Evolutionary conservation across 352 stramenopile genomes (phyloP).

Genomic region (Thalassiosira hispida): DNA sequence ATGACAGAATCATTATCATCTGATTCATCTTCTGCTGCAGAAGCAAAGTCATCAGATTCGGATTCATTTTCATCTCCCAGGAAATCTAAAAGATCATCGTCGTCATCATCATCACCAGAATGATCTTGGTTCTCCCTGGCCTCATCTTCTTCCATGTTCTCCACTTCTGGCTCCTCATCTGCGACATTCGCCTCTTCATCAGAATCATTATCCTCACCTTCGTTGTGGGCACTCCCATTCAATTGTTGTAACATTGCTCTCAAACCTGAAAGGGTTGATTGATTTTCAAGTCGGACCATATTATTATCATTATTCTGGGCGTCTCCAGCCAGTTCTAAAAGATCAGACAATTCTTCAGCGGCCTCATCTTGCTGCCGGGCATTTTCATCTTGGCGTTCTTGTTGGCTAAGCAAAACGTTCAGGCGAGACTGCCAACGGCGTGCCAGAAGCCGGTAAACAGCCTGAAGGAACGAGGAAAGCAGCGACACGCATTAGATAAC

Average conservation of each 20-base stretch:
- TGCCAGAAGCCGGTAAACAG: slow-evolving; percentile 73
- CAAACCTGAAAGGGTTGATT: slow-evolving; percentile 44
- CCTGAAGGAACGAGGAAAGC: slow-evolving; percentile 5
- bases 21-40: slow-evolving; percentile 32
- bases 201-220: slow-evolving; percentile 39
- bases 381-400: slow-evolving; percentile 29
- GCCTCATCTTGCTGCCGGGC: slow-evolving; percentile 18
- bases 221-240: slow-evolving; percentile 23
- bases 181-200: slow-evolving; percentile 36
- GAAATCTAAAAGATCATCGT: slow-evolving; percentile 40
- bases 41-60: slow-evolving; percentile 27
- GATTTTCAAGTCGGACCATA: slow-evolving; percentile 14
- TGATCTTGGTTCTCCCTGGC: slow-evolving; percentile 24
- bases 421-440: slow-evolving; percentile 67
- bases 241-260: slow-evolving; percentile 54
- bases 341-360: slow-evolving; percentile 34
- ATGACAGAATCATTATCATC: slow-evolving; percentile 48
- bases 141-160: slow-evolving; percentile 59
- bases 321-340: slow-evolving; percentile 16
- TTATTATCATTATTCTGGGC: slow-evolving; percentile 15
- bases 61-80: slow-evolving; percentile 38
- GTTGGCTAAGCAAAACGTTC: slow-evolving; percentile 45
- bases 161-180: slow-evolving; percentile 24
- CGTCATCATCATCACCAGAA: slow-evolving; percentile 22
- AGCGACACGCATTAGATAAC: neutral